Base-by-base conservation (phyloP, 306 rosid species). In the Fragaria nilgerrensis region DNA sequence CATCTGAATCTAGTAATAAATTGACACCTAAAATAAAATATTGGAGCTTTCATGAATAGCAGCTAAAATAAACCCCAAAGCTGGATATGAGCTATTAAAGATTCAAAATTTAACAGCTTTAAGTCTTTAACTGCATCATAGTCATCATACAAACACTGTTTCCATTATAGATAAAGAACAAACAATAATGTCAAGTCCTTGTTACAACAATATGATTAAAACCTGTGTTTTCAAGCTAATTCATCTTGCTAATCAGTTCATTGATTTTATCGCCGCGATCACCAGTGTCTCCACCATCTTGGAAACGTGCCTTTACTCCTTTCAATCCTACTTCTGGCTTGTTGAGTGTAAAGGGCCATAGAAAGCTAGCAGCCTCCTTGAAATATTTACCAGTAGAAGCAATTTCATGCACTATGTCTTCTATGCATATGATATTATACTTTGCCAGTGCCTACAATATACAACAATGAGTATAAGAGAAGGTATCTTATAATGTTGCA, bases 351-450 rank as follows among this genome's bases (percentile, higher is more conserved):
- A 94, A 83, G 37, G 98, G 97, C 91, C 93, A 92, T 82, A 94
- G 41, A 75, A 90, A 89, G 20, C 66, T 76, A 27, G 78, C 77
- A 49, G 87, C 95, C 87, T 94, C 97, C 86, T 88, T 87, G 36
- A 92, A 94, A 81, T 92, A 94, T 22, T 89, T 90, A 58, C 98
- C 98, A 68, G 84, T 86, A 74, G 78, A 89, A 20, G 85, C 83
- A 65, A 94, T 83, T 80, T 94, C 89, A 81, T 92, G 89, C 69
- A 94, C 97, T 50, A 94, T 83, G 78, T 94, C 98, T 86, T 94
- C 98, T 37, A 94, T 41, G 86, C 98, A 94, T 3, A 94, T 62
- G 61, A 92, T 86, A 22, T 89, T 93, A 66, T 75, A 41, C 81
- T 92, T 77, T 0, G 95, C 97, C 68, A 94, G 74, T 78, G 82